Evolutionary conservation across 805 yeast genomes (phyloP).

Genomic region (Phaffomyces thermotolerans): DNA sequence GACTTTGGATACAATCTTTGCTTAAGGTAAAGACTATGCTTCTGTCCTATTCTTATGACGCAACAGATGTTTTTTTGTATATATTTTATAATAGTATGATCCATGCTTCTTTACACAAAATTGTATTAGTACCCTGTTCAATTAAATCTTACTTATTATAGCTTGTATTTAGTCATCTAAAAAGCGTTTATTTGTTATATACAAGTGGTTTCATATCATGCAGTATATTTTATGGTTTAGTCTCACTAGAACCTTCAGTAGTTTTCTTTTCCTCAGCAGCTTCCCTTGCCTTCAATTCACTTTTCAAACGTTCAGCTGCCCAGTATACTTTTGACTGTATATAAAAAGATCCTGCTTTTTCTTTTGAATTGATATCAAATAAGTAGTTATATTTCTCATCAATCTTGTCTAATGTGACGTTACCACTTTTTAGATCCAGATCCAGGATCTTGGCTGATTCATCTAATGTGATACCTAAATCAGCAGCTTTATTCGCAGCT

Average conservation of each 20-base stretch:
- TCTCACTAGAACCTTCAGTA: background rate
- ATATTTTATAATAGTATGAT: constrained; percentile 1
- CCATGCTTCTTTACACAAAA: constrained; percentile 1
- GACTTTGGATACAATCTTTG: constrained; percentile 10
- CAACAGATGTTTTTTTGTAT: constrained; percentile 15
- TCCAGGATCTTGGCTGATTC: constrained; percentile 91
- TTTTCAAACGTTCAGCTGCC: constrained; percentile 85
- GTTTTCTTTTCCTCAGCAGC: constrained; percentile 14
- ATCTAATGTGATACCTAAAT: constrained; percentile 73
- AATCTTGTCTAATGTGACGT: constrained; percentile 49
- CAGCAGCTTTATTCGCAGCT: constrained; percentile 37
- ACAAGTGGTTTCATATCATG: background rate
- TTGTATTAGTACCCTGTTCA: too few species aligned
- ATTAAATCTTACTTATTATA: too few species aligned
- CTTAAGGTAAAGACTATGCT: constrained; percentile 20
- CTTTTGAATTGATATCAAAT: constrained; percentile 85
- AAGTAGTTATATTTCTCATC: constrained; percentile 71
- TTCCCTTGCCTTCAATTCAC: constrained; percentile 60
- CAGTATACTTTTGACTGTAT: constrained; percentile 88
- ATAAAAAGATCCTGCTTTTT: constrained; percentile 93
- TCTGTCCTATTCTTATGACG: constrained; percentile 23
- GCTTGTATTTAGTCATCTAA: background rate
- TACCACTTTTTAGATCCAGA: constrained; percentile 49
- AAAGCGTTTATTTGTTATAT: background rate
- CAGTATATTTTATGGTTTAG: constrained; percentile 1